phyloP scores from a whole-genome alignment of 257 asterid genomes.

The Jacaranda copaia region DNA sequence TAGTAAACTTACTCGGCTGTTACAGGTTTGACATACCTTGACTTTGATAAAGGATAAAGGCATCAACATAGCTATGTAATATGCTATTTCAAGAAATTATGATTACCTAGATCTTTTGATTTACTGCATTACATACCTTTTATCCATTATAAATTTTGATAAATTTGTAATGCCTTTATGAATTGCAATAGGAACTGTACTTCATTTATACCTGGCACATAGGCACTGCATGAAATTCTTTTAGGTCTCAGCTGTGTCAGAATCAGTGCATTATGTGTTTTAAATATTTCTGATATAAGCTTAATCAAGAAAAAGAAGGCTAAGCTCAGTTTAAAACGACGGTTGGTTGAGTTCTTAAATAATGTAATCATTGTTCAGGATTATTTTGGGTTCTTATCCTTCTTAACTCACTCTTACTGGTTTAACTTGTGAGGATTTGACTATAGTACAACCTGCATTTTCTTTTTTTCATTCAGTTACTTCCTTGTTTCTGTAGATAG shows the following conservation, averaged over 20 bases:
- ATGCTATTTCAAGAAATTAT: too few species aligned
- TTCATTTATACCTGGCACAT: too few species aligned
- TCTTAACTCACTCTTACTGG: neutral
- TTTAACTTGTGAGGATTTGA: neutral
- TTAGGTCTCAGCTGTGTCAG: too few species aligned
- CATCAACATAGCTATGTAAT: neutral
- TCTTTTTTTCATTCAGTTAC: neutral
- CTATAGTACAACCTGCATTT: neutral
- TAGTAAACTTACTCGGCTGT: constrained; percentile 78
- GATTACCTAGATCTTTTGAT: neutral
- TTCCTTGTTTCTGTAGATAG: neutral
- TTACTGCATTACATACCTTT: neutral
- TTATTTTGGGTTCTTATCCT: neutral
- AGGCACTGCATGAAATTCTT: too few species aligned
- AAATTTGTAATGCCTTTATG: too few species aligned
- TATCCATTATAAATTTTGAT: too few species aligned
- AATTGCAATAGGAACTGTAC: too few species aligned
- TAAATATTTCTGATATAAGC: too few species aligned
- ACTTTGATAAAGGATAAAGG: neutral
- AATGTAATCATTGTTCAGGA: neutral
- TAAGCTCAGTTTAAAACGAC: too few species aligned
- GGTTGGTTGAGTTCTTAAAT: neutral
- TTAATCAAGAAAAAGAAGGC: too few species aligned
- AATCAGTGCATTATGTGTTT: too few species aligned
- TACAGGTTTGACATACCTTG: constrained; percentile 59